Evolutionary conservation across 2,329 filamentous ascomycete genomes (phyloP).

Genomic region (Arthroderma uncinatum): DNA sequence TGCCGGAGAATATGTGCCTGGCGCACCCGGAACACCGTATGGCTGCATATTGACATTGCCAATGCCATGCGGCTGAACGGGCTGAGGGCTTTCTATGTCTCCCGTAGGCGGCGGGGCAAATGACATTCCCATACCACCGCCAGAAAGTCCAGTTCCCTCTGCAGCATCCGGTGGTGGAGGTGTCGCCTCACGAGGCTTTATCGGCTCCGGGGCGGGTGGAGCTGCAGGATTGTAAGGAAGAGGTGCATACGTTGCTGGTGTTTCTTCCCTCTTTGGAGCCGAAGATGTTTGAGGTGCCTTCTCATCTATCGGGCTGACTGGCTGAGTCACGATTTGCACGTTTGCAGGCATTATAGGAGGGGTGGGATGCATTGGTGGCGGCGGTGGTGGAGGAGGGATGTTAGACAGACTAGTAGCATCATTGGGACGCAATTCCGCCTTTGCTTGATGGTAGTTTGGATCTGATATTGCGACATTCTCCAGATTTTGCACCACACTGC

Average conservation of each 20-base stretch:
- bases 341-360: constrained; percentile 18
- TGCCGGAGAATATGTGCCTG: background rate
- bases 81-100: constrained; percentile 5
- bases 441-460: constrained; percentile 33
- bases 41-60: constrained; percentile 1
- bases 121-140: constrained; percentile 27
- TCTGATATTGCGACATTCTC: constrained; percentile 51
- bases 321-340: constrained; percentile 16
- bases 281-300: constrained; percentile 1
- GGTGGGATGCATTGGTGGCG: constrained; percentile 18
- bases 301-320: constrained; percentile 11
- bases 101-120: constrained; percentile 24
- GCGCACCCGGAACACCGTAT: background rate
- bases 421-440: background rate
- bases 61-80: constrained; percentile 4
- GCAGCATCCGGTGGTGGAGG: constrained; percentile 50
- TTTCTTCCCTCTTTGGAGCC: constrained; percentile 15
- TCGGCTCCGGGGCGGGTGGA: constrained; percentile 53
- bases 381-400: constrained; percentile 12
- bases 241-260: constrained; percentile 35
- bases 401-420: background rate
- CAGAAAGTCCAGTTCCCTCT: constrained; percentile 36
- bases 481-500: constrained; percentile 52
- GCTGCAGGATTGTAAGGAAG: constrained; percentile 57
- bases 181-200: constrained; percentile 55